Percentiles rank a stretch among this genome's conserved stretches.
These are phyloP conservation scores for Pilaira anomala DNA, from an alignment of 192 early-diverging fungal species.

Conservation along the genomic window DNA sequence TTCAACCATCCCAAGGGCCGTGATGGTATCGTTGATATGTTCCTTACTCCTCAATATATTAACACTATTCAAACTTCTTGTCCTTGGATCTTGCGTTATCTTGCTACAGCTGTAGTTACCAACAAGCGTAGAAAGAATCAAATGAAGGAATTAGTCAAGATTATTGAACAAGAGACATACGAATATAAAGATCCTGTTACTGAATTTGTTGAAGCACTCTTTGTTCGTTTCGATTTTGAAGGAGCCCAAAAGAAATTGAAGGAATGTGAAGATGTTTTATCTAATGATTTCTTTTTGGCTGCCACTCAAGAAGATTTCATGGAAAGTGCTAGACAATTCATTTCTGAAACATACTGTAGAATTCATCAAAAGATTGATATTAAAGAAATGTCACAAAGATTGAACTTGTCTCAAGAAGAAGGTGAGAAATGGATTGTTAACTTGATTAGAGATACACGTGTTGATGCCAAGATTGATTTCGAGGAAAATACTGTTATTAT, in stretches of 20 bases:
- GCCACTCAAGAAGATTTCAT: conserved; percentile 89
- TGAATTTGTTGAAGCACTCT: conserved; percentile 90
- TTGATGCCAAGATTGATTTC: conserved; percentile 96
- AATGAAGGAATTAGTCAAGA: conserved; percentile 86
- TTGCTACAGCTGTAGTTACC: conserved; percentile 87
- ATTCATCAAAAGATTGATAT: conserved; percentile 97
- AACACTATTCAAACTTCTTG: conserved; percentile 97
- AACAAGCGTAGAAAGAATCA: conserved; percentile 83
- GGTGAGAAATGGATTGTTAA: conserved; percentile 99
- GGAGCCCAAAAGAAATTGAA: conserved; percentile 81
- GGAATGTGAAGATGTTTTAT: conserved; percentile 84
- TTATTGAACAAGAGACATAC: conserved; percentile 83
- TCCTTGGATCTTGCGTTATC: conserved; percentile 95
- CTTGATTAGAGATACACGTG: conserved; percentile 91
- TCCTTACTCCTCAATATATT: conserved; percentile 87
- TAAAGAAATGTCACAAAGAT: conserved; percentile 72
- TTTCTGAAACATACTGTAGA: conserved; percentile 96
- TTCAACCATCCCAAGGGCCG: conserved; percentile 97
- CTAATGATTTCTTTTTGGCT: conserved; percentile 90
- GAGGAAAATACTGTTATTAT: conserved; percentile 94
- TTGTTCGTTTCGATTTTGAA: conserved; percentile 94
- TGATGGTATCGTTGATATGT: conserved; percentile 91
- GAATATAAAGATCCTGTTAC: conserved; percentile 90
- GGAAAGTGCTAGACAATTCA: conserved; percentile 89
- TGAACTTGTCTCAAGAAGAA: conserved; percentile 84